Conservation (phyloP, 331 rosid species). For the Arachis monticola region DNA sequence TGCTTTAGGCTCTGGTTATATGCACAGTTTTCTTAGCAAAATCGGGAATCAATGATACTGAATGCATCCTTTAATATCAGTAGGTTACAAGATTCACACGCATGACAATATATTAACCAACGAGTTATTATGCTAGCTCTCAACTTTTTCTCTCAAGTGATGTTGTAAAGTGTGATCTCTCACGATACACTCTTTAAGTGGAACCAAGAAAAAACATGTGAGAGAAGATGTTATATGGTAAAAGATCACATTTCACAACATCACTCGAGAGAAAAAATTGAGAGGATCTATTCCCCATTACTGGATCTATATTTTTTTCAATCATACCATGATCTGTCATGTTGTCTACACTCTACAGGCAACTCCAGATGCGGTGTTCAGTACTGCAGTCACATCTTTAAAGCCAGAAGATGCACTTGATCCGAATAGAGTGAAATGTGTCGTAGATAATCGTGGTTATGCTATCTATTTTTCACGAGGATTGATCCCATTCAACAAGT, state of each 20-base stretch:
- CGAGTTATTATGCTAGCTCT: too few relatives aligned
- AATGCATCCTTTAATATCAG: constrained; percentile 15
- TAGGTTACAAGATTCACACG: constrained; percentile 10
- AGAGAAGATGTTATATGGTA: too few relatives aligned
- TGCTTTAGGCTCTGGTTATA: constrained; percentile 15
- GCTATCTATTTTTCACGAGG: constrained; percentile 98
- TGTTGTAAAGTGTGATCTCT: too few relatives aligned
- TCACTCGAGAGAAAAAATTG: too few relatives aligned
- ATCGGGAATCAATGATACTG: constrained; percentile 19
- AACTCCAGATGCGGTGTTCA: constrained; percentile 97
- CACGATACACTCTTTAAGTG: too few relatives aligned
- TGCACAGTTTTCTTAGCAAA: constrained; percentile 19
- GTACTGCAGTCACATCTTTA: constrained; percentile 93
- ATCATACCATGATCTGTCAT: constrained; percentile 31
- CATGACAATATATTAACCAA: not conserved
- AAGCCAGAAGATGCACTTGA: constrained; percentile 86
- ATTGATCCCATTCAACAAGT: constrained; percentile 93
- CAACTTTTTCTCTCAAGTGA: too few relatives aligned
- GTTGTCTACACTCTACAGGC: constrained; percentile 63
- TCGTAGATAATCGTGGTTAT: constrained; percentile 73
- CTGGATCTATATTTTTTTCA: constrained; percentile 19
- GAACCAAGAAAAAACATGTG: too few relatives aligned
- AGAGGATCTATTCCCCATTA: not conserved
- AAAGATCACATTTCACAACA: too few relatives aligned
- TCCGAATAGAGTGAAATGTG: constrained; percentile 93